Evolutionary conservation across 2,329 filamentous ascomycete species (phyloP).

Genomic region (Botryotinia narcissicola): DNA sequence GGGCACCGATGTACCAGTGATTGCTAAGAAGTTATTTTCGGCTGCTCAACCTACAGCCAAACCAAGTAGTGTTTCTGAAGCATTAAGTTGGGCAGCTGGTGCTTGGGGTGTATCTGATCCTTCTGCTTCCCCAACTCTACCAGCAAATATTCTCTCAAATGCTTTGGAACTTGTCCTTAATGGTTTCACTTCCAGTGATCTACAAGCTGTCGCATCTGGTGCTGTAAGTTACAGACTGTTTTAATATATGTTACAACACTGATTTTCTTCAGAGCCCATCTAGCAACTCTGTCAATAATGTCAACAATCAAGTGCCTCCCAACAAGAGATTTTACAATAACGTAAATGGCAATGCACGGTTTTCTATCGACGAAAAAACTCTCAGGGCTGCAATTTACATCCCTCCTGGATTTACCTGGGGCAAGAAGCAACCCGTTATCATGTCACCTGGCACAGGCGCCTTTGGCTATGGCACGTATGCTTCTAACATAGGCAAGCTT

Average conservation of each 20-base stretch:
- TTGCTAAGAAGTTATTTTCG: conserved; percentile 25
- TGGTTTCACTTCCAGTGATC: conserved; percentile 25
- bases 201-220: conserved; percentile 19
- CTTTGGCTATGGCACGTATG: conserved; percentile 43
- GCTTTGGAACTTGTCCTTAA: conserved; percentile 24
- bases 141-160: conserved; percentile 24
- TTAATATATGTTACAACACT: background rate
- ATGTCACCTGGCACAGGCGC: conserved; percentile 53
- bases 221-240: background rate
- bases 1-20: conserved; percentile 23
- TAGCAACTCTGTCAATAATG: background rate
- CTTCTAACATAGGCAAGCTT: conserved; percentile 48
- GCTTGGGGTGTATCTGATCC: conserved; percentile 17
- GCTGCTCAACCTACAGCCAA: conserved; percentile 33
- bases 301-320: background rate
- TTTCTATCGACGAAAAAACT: conserved; percentile 45
- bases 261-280: background rate
- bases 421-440: conserved; percentile 48
- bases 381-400: conserved; percentile 54
- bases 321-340: conserved; percentile 30
- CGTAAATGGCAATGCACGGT: conserved; percentile 45
- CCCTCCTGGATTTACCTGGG: conserved; percentile 48
- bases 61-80: conserved; percentile 31
- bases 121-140: conserved; percentile 17
- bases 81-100: conserved; percentile 21